Percentiles rank a stretch among this genome's conserved stretches.
Evolutionary conservation across 805 yeast genomes (phyloP).

Genomic region (Sugiyamaella lignohabitans): DNA sequence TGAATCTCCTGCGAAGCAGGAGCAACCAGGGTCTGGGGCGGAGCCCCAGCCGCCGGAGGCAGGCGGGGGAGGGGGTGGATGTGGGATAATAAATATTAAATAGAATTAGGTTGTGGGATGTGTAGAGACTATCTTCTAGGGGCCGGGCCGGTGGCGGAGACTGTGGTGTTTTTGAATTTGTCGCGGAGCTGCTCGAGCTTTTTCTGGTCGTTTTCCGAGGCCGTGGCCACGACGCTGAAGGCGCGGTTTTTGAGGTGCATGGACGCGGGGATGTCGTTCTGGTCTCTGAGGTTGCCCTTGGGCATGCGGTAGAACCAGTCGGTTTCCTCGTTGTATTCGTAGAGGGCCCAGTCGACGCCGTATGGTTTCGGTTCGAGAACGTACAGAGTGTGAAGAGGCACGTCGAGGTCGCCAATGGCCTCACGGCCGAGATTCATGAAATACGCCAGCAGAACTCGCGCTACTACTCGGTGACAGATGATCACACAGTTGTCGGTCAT

Average conservation of each 20-base stretch:
- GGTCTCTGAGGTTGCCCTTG: slow-evolving; percentile 25
- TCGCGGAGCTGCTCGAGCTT: slow-evolving; percentile 10
- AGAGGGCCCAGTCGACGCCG: slow-evolving; percentile 89
- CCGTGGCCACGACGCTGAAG: slow-evolving; percentile 22
- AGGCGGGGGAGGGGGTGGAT: neutral
- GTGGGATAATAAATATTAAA: neutral
- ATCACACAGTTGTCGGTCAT: slow-evolving; percentile 80
- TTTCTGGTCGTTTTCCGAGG: slow-evolving; percentile 7
- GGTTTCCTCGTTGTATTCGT: slow-evolving; percentile 70
- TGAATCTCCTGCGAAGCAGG: neutral
- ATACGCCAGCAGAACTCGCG: slow-evolving; percentile 80
- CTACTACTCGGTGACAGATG: slow-evolving; percentile 85
- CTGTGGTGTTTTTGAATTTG: slow-evolving; percentile 1
- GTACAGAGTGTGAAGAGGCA: slow-evolving; percentile 87
- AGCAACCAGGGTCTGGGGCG: neutral
- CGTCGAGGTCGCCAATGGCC: slow-evolving; percentile 81
- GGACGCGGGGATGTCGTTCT: slow-evolving; percentile 11
- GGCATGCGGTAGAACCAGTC: slow-evolving; percentile 72
- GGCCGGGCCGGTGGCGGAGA: neutral
- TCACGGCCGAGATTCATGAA: slow-evolving; percentile 74
- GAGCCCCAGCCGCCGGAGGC: slow-evolving; percentile 1
- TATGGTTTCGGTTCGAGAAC: slow-evolving; percentile 89
- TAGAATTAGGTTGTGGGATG: no score
- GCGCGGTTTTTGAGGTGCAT: slow-evolving; percentile 17
- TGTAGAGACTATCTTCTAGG: neutral